These are phyloP conservation scores for Goffeauzyma gilvescens DNA, from an alignment of 768 basidiomycete genomes.

Conservation along the genomic window DNA sequence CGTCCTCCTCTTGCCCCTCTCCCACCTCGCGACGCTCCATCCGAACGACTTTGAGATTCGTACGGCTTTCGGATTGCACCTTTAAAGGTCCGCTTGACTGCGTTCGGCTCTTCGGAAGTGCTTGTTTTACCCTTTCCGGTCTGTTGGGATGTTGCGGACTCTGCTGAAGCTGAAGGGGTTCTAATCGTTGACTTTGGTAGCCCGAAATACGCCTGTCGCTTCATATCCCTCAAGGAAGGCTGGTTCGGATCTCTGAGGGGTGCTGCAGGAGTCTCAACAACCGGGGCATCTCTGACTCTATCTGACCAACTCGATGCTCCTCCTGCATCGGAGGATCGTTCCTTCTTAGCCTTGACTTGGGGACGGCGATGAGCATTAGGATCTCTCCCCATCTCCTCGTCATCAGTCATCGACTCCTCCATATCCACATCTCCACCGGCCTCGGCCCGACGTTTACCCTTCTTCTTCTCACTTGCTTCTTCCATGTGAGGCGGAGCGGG, in stretches of 20 bases:
- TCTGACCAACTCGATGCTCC: no score
- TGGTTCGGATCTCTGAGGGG: neutral
- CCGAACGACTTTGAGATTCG: neutral
- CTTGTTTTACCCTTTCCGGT: neutral
- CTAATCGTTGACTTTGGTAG: neutral
- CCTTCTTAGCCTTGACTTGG: neutral
- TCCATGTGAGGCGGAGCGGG: conserved; percentile 1
- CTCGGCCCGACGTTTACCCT: conserved; percentile 9
- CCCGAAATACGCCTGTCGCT: conserved; percentile 9
- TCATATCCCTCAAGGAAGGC: conserved; percentile 5
- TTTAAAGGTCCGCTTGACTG: neutral
- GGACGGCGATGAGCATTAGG: neutral
- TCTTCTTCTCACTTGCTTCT: conserved; percentile 2
- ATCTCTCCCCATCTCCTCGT: conserved; percentile 12
- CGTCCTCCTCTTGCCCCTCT: conserved; percentile 16
- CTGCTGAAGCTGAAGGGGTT: neutral
- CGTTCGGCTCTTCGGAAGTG: neutral
- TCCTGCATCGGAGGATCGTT: no score
- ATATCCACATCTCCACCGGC: conserved; percentile 15
- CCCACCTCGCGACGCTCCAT: no score
- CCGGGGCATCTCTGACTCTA: no score
- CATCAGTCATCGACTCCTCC: conserved; percentile 5
- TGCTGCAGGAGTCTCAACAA: neutral
- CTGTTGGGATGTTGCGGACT: neutral
- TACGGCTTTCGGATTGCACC: neutral